Percentiles rank a stretch among this genome's conserved stretches.
Conservation (phyloP, 805 yeast genomes). For the Metschnikowia similis region DNA sequence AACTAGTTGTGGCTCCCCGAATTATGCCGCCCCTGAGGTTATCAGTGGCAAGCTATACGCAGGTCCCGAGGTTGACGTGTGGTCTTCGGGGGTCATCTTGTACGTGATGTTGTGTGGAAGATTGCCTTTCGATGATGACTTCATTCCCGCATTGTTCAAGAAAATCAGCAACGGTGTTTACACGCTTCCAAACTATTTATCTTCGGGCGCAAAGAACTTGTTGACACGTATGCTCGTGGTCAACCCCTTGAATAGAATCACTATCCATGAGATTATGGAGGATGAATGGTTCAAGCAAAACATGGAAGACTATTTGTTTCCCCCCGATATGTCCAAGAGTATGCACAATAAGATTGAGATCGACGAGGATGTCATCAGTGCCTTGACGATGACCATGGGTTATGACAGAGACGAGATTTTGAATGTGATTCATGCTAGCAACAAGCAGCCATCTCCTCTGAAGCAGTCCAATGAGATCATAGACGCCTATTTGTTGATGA, state of each 20-base stretch:
- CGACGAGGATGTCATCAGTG: conserved; percentile 72
- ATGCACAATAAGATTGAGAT: conserved; percentile 43
- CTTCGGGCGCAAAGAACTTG: conserved; percentile 78
- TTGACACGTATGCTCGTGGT: conserved; percentile 90
- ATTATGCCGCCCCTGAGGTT: conserved; percentile 97
- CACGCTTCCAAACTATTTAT: conserved; percentile 80
- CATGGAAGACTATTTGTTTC: conserved; percentile 73
- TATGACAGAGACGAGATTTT: conserved; percentile 79
- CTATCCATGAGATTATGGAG: conserved; percentile 86
- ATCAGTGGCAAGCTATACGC: conserved; percentile 92
- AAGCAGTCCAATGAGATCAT: conserved; percentile 63
- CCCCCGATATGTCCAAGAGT: conserved; percentile 44
- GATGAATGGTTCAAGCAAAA: conserved; percentile 90
- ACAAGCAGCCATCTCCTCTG: conserved; percentile 25
- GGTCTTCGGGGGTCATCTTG: conserved; percentile 94
- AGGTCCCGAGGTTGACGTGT: conserved; percentile 97
- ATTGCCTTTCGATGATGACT: conserved; percentile 93
- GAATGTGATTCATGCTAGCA: conserved; percentile 60
- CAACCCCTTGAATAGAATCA: conserved; percentile 88
- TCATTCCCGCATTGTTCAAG: conserved; percentile 89
- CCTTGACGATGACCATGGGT: conserved; percentile 81
- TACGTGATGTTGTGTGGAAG: conserved; percentile 96
- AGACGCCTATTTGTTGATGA: conserved; percentile 80
- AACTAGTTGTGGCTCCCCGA: conserved; percentile 95
- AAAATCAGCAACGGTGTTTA: conserved; percentile 91